A percentile compares a stretch with the other conserved stretches of the same genome.
These are phyloP conservation scores for Aspergillus steynii DNA, from an alignment of 495 filamentous ascomycete genomes.

Conservation along the genomic window DNA sequence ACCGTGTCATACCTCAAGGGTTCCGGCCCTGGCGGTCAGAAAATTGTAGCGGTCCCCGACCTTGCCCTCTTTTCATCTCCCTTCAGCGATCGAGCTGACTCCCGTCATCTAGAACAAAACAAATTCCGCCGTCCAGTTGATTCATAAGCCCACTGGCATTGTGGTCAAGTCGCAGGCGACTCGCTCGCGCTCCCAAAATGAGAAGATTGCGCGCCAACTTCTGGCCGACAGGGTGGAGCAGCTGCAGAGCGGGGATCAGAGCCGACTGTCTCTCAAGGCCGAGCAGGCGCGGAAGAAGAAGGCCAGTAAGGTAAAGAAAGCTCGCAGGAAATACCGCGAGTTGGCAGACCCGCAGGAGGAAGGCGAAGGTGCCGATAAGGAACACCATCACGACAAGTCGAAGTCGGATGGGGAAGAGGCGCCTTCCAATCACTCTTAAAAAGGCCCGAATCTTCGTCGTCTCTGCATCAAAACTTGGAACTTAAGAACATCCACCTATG, in stretches of 20 bases:
- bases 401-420: conserved; percentile 12
- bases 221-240: conserved; percentile 79
- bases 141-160: conserved; percentile 82
- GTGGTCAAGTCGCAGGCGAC: conserved; percentile 93
- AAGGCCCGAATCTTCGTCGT: too few species aligned
- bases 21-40: conserved; percentile 91
- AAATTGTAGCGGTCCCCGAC: conserved; percentile 56
- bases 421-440: not conserved
- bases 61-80: conserved; percentile 2
- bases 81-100: not conserved
- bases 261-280: conserved; percentile 56
- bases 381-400: conserved; percentile 31
- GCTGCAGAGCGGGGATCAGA: conserved; percentile 58
- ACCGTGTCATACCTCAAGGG: conserved; percentile 86
- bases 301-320: conserved; percentile 65
- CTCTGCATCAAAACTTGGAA: not conserved
- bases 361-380: conserved; percentile 48
- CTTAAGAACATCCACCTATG: not conserved
- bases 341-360: conserved; percentile 46
- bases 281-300: conserved; percentile 60
- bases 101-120: conserved; percentile 78
- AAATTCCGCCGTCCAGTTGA: conserved; percentile 89
- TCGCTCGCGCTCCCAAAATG: conserved; percentile 82
- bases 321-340: conserved; percentile 62
- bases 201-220: conserved; percentile 77